Conservation (phyloP, 371 early-diverging fungal species). For the Phascolomyces articulosus region DNA sequence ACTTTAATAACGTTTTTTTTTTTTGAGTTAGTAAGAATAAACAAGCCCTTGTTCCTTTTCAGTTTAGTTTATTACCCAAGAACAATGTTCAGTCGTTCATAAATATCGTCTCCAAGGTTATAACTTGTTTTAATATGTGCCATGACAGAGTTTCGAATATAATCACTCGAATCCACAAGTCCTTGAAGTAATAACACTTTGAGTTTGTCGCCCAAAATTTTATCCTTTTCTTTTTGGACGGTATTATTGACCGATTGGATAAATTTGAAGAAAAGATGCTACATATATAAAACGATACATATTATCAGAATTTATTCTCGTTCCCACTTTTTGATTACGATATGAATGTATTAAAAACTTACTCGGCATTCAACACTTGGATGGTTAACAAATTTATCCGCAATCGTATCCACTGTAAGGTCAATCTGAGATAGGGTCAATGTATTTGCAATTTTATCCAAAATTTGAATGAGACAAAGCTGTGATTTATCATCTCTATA, state of each 20-base stretch:
- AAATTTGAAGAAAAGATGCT: conserved; percentile 38
- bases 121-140: conserved; percentile 49
- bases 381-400: conserved; percentile 40
- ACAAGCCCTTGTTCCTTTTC: not conserved
- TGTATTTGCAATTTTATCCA: conserved; percentile 46
- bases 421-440: conserved; percentile 43
- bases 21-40: too few species aligned
- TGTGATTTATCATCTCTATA: conserved; percentile 64
- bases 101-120: conserved; percentile 39
- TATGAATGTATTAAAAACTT: too few species aligned
- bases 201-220: conserved; percentile 30
- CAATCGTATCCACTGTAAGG: conserved; percentile 39
- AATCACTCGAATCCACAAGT: conserved; percentile 31
- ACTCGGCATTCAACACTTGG: conserved; percentile 52
- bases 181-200: conserved; percentile 59
- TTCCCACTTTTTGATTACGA: too few species aligned
- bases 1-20: conserved; percentile 35
- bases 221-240: not conserved
- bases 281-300: conserved; percentile 13
- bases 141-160: conserved; percentile 50
- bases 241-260: conserved; percentile 19
- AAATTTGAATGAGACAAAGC: conserved; percentile 48
- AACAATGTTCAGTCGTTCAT: conserved; percentile 31
- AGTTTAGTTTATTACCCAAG: not conserved
- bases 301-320: too few species aligned